Conservation (phyloP, 768 basidiomycete species). For the Tephrocybe sp. region DNA sequence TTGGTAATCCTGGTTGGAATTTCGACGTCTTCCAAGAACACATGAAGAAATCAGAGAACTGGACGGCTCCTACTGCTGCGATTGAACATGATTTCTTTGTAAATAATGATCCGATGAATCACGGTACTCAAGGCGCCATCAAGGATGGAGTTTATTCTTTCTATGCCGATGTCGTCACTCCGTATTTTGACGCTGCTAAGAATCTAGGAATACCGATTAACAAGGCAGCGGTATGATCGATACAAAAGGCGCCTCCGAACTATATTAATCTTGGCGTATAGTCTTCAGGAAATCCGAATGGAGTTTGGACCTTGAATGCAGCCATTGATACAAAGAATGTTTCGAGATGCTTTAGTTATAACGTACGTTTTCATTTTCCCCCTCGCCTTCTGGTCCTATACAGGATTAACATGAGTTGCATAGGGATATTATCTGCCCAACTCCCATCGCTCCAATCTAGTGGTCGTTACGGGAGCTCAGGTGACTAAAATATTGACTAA, state of each 20-base stretch:
- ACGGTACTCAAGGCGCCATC: constrained; percentile 3
- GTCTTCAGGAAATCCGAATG: neutral
- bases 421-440: constrained; percentile 10
- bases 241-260: neutral
- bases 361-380: neutral
- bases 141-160: constrained; percentile 1
- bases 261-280: neutral
- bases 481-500: constrained; percentile 5
- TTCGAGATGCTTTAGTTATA: constrained; percentile 4
- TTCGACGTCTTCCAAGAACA: neutral
- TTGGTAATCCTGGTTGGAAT: constrained; percentile 12
- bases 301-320: constrained; percentile 7
- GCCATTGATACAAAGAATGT: constrained; percentile 5
- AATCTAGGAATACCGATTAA: constrained; percentile 1
- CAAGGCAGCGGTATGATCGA: constrained; percentile 2
- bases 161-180: constrained; percentile 4
- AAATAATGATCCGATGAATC: constrained; percentile 1
- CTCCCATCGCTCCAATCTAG: constrained; percentile 3
- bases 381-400: neutral
- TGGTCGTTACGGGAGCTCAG: constrained; percentile 3
- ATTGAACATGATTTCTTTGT: neutral
- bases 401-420: too few relatives aligned
- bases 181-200: constrained; percentile 1
- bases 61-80: neutral
- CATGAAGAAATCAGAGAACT: constrained; percentile 9